These are phyloP conservation scores for Gossypioides kirkii DNA, from an alignment of 345 rosid genomes.

Conservation along the genomic window DNA sequence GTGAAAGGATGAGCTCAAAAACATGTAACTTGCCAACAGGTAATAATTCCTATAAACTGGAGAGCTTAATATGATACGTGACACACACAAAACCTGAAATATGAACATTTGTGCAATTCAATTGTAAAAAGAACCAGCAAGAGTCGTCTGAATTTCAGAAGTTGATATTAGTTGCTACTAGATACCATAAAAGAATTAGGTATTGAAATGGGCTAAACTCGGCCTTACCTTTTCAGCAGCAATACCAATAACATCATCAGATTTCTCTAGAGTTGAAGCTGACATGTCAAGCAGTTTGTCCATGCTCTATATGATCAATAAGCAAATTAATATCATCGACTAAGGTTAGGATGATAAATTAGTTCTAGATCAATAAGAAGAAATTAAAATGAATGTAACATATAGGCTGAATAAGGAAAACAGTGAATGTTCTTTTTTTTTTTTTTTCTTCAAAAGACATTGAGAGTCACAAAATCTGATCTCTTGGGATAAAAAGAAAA, in stretches of 20 bases:
- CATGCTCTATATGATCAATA: slow-evolving; percentile 35
- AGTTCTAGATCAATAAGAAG: not conserved
- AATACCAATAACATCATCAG: slow-evolving; percentile 32
- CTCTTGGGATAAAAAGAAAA: not conserved
- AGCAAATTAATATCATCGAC: not conserved
- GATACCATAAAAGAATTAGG: not conserved
- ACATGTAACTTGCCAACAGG: not conserved
- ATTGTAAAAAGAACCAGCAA: not conserved
- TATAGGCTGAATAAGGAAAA: not conserved
- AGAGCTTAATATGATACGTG: not conserved
- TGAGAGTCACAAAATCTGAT: not conserved
- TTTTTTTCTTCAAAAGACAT: not conserved
- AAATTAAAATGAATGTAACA: not conserved
- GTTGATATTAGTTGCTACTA: not conserved
- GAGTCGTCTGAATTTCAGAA: not conserved
- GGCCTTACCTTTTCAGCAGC: slow-evolving; percentile 29
- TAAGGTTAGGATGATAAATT: not conserved
- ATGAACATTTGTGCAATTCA: not conserved
- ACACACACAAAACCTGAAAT: not conserved
- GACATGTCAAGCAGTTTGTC: slow-evolving; percentile 45
- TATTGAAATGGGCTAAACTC: slow-evolving; percentile 1
- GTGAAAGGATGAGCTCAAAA: slow-evolving; percentile 12
- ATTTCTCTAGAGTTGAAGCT: slow-evolving; percentile 29
- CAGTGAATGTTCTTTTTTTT: not conserved
- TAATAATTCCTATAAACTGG: not conserved